Evolutionary conservation across 1,284 basidiomycete genomes (phyloP), one percentile per base, ranked within the genome.

Genomic region (Sparassis latifolia): DNA sequence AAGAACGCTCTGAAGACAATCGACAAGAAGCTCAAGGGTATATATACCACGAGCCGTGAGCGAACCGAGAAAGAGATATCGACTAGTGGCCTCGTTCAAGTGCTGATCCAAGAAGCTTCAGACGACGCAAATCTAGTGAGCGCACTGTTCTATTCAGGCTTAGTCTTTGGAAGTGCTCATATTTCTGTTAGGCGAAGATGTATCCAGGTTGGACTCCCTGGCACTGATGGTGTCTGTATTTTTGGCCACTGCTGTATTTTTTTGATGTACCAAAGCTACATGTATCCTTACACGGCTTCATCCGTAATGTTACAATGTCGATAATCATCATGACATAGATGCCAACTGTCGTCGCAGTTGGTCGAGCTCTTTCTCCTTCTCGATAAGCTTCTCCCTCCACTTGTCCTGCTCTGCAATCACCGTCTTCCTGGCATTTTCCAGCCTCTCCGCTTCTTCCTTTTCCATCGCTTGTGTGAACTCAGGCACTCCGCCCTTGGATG

Each of bases 131-230:
- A 95, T 62, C 68, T 98, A 66, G 92, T 90, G 57, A 64, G 86
- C 70, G 4, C 2, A 20, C 31, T 29, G 9, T 45, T 38, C 42
- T 42, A 7, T 93, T 42, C 10, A 42, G 6, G 63, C 86, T 84
- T 55, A 62, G 82, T 69, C 3, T 3, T 1, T 5, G 20, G 20
- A 32, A 9, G 33, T 53, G 42, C 47, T 31, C 33, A 41, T 10
- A 29, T 20, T 20, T 20, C 48, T 29, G 52, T 37, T 53, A 89
- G 87, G 74, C 74, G 20, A 83, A 76, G 62, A 91, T 90, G 89
- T 90, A 90, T 63, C 75, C 83, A 45, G 93, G 92, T 6, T 96
- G 92, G 92, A 83, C 84, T 35, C 70, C 91, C 4, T 92, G 87
- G 84, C 79, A 89, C 73, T 89, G 65, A 74, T 7, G 29, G 4